These are phyloP conservation scores for Tolypocladium ovalisporum DNA, from an alignment of 2,329 filamentous ascomycete genomes.

Conservation along the genomic window DNA sequence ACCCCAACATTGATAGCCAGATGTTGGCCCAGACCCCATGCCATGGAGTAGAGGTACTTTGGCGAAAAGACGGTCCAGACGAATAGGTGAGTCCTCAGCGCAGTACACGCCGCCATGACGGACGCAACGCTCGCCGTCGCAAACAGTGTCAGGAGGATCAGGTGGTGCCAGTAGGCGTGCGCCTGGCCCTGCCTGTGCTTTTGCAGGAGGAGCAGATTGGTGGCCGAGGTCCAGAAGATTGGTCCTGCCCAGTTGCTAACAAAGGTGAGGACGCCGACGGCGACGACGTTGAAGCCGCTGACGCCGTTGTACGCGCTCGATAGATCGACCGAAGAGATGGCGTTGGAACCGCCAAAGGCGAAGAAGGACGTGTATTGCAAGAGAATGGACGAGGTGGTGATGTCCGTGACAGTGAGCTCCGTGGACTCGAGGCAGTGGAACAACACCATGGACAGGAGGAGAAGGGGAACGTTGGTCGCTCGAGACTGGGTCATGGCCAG, in stretches of 20 bases:
- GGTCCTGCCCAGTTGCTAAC: slow-evolving; percentile 84
- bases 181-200: slow-evolving; percentile 14
- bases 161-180: slow-evolving; percentile 36
- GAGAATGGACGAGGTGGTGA: slow-evolving; percentile 61
- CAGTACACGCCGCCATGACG: slow-evolving; percentile 83
- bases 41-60: slow-evolving; percentile 87
- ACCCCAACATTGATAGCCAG: slow-evolving; percentile 56
- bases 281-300: slow-evolving; percentile 64
- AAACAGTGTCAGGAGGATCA: slow-evolving; percentile 60
- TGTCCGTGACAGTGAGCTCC: slow-evolving; percentile 41
- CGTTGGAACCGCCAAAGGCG: slow-evolving; percentile 80
- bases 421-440: slow-evolving; percentile 37
- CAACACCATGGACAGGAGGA: slow-evolving; percentile 60
- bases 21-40: slow-evolving; percentile 80
- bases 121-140: slow-evolving; percentile 51
- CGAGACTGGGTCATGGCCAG: slow-evolving; percentile 82
- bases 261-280: slow-evolving; percentile 77
- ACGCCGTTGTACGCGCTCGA: slow-evolving; percentile 94
- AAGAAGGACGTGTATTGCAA: slow-evolving; percentile 81
- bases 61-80: slow-evolving; percentile 99
- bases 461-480: slow-evolving; percentile 74
- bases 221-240: slow-evolving; percentile 72
- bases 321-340: slow-evolving; percentile 90
- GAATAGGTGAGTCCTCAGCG: slow-evolving; percentile 79
- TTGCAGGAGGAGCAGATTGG: slow-evolving; percentile 45